A percentile compares a stretch with the other conserved stretches of the same genome.
These are phyloP conservation scores for Plantago elongata DNA, from an alignment of 257 asterid genomes.

Conservation along the genomic window DNA sequence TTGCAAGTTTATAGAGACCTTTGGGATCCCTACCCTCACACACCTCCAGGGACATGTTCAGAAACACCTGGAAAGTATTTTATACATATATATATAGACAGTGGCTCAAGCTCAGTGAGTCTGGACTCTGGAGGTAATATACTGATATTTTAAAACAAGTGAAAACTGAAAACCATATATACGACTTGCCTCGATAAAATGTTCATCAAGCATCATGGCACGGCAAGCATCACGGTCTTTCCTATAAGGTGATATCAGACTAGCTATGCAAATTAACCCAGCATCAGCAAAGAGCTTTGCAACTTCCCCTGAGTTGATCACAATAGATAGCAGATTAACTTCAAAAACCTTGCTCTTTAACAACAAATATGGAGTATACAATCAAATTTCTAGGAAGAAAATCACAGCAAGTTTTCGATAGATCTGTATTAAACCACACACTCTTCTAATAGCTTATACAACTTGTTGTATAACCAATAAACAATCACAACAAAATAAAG, in stretches of 20 bases:
- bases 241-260: conserved; percentile 93
- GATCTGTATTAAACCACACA: neutral
- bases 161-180: conserved; percentile 3
- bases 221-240: conserved; percentile 97
- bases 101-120: neutral
- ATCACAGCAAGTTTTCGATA: conserved; percentile 3
- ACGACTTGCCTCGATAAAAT: conserved; percentile 71
- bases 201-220: conserved; percentile 53
- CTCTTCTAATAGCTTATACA: conserved; percentile 3
- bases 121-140: neutral
- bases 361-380: neutral
- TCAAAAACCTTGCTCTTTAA: neutral
- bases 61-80: conserved; percentile 49
- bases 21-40: conserved; percentile 95
- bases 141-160: conserved; percentile 4
- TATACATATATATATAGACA: neutral
- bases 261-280: conserved; percentile 93
- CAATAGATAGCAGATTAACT: conserved; percentile 3
- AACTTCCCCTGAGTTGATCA: conserved; percentile 61
- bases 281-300: conserved; percentile 98
- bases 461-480: neutral
- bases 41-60: conserved; percentile 84
- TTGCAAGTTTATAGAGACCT: conserved; percentile 97
- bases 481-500: neutral
- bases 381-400: neutral